A percentile compares a stretch with the other conserved stretches of the same genome.
phyloP scores from a whole-genome alignment of 1,139 yeast genomes.

The Scheffersomyces cryptocercus region DNA sequence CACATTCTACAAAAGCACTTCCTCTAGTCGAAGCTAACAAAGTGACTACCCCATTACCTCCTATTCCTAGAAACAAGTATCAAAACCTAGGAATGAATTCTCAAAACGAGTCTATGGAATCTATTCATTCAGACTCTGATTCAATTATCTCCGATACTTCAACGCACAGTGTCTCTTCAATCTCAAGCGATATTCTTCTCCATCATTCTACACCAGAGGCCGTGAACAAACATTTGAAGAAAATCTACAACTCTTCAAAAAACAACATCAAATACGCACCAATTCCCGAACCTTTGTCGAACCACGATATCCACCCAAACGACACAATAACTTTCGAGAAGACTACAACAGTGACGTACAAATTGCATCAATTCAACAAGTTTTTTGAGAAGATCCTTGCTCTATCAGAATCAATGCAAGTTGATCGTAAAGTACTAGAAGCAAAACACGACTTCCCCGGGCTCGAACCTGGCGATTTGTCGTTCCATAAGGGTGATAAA shows the following conservation, averaged over 20 bases:
- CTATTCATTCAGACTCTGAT: slow-evolving; percentile 18
- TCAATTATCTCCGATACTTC: slow-evolving; percentile 18
- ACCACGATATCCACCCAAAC: slow-evolving; percentile 3
- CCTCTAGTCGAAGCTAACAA: slow-evolving; percentile 8
- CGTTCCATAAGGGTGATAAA: slow-evolving; percentile 36
- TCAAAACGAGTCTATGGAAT: slow-evolving; percentile 18
- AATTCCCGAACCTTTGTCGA: slow-evolving; percentile 12
- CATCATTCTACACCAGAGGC: slow-evolving; percentile 20
- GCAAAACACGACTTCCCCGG: slow-evolving; percentile 38
- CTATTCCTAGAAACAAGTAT: slow-evolving; percentile 2
- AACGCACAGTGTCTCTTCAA: slow-evolving; percentile 18
- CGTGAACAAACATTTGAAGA: slow-evolving; percentile 23
- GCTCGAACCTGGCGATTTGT: slow-evolving; percentile 39
- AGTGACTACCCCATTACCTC: slow-evolving; percentile 10
- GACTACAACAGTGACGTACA: slow-evolving; percentile 23
- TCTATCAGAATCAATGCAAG: slow-evolving; percentile 6
- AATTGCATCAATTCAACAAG: slow-evolving; percentile 23
- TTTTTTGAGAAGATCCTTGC: slow-evolving; percentile 23
- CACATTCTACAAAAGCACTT: slow-evolving; percentile 11
- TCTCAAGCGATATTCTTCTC: slow-evolving; percentile 22
- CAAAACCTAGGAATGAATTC: slow-evolving; percentile 1
- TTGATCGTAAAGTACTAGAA: slow-evolving; percentile 10
- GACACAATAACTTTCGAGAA: slow-evolving; percentile 9
- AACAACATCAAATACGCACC: slow-evolving; percentile 38
- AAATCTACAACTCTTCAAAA: slow-evolving; percentile 36